Evolutionary conservation across 1,139 yeast species (phyloP).

Genomic region (Kurtzmaniella quercitrusa): DNA sequence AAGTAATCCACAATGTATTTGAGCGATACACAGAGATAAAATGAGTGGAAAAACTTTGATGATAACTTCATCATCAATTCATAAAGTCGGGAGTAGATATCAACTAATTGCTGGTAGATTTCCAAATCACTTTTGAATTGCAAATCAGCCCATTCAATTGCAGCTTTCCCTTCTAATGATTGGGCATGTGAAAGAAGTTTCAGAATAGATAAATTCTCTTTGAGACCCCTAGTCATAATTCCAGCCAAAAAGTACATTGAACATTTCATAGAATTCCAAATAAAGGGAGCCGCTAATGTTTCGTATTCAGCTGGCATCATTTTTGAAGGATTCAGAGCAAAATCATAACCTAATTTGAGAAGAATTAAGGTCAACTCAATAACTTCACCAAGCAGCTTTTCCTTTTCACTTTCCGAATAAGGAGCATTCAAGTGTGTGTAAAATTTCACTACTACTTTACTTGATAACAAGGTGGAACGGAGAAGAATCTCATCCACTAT

Average conservation of each 20-base stretch:
- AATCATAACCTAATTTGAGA: not conserved
- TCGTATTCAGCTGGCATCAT: constrained; percentile 1
- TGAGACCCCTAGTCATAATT: not conserved
- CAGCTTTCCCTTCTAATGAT: not conserved
- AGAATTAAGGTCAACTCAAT: not conserved
- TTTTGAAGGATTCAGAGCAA: not conserved
- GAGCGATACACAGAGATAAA: not conserved
- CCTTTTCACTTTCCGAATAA: not conserved
- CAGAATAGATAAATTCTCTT: not conserved
- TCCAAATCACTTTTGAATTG: not conserved
- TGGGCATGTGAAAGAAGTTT: not conserved
- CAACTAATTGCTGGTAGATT: not conserved
- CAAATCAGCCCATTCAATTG: not conserved
- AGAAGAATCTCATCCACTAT: constrained; percentile 1
- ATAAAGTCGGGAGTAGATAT: not conserved
- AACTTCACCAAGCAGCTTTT: not conserved
- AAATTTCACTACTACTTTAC: not conserved
- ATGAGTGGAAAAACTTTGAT: not conserved
- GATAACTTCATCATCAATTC: constrained; percentile 1
- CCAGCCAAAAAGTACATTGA: not conserved
- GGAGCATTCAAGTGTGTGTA: not conserved
- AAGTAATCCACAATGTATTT: not conserved
- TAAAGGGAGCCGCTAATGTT: constrained; percentile 1
- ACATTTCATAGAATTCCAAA: constrained; percentile 2
- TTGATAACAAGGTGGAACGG: not conserved